Base-by-base conservation (phyloP, 148 eudicot species). In the Cornus suecica region DNA sequence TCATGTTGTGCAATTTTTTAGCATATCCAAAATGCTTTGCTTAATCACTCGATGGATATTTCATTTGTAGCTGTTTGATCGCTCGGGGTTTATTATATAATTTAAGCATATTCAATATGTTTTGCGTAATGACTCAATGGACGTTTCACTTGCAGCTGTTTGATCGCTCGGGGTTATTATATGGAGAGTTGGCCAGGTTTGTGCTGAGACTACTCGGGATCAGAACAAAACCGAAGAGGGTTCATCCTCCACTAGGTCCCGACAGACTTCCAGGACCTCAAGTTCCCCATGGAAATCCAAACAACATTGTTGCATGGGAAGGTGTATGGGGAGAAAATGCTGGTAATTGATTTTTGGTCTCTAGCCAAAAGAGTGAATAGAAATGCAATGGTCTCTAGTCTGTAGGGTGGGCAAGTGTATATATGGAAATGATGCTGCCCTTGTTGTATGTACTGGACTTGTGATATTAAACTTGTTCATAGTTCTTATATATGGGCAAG, bases 141-240 rank as follows among this genome's bases (percentile, higher is more conserved):
- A n/a, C n/a, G n/a, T n/a, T n/a, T n/a, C n/a, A n/a, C n/a, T n/a
- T n/a, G n/a, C n/a, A n/a, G n/a, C n/a, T n/a, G n/a, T n/a, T n/a
- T n/a, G n/a, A n/a, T n/a, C n/a, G n/a, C n/a, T n/a, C n/a, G n/a
- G 99, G 99, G 51, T 29, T 88, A 74, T 76, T 95, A 24, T 95
- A 95, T 34, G 99, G 97, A 66, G 99, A 95, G 89, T 85, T 95
- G 74, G 99, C 99, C 18, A 87, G 97, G 84, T 95, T 95, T 83
- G 99, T 87, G 52, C 82, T 95, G 60, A 89, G 92, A 82, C 56
- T 92, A 24, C 76, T 95, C 76, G 99, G 98, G 24, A 66, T 87
- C 28, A 80, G 76, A 86, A 82, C 94, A 73, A 88, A 83, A 76
- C 77, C 92, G 7, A 85, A 82, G 69, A 87, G 78, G 78, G 78